phyloP scores from a whole-genome alignment of 352 stramenopile species.

The Pythium periplocum region DNA sequence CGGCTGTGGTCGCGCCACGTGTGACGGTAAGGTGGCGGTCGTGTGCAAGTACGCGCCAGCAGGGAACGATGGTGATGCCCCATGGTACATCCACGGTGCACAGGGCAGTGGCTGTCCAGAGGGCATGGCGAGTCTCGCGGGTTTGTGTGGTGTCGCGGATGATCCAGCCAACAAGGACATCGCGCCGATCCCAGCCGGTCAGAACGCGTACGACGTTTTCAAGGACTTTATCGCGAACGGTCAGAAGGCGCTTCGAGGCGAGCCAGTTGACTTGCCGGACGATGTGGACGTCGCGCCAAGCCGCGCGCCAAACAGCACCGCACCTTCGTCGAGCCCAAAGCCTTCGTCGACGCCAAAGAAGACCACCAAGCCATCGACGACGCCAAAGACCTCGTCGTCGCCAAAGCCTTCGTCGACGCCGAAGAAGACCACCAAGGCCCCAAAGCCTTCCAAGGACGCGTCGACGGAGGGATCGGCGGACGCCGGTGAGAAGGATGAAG shows the following conservation, averaged over 20 bases:
- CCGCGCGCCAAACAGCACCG: too few relatives aligned
- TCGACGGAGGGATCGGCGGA: background rate
- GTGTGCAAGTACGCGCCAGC: conserved; percentile 59
- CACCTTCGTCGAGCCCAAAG: too few relatives aligned
- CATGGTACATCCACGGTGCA: conserved; percentile 58
- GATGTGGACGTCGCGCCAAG: background rate
- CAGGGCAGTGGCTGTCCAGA: conserved; percentile 41
- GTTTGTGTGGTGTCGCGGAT: conserved; percentile 47
- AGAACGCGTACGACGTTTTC: conserved; percentile 59
- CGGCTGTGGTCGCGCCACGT: conserved; percentile 51
- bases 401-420: too few relatives aligned
- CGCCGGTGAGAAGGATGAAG: conserved; percentile 1
- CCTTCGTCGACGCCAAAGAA: too few relatives aligned
- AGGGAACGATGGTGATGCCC: conserved; percentile 40
- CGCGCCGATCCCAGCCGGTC: conserved; percentile 41
- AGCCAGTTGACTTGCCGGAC: conserved; percentile 18
- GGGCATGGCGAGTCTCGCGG: conserved; percentile 33
- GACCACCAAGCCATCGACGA: too few relatives aligned
- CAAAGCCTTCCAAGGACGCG: background rate
- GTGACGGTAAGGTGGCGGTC: conserved; percentile 31
- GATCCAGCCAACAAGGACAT: conserved; percentile 46
- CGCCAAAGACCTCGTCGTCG: too few relatives aligned
- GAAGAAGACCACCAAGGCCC: too few relatives aligned
- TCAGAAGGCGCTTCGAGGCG: conserved; percentile 40
- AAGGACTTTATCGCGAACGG: conserved; percentile 44